Base-by-base conservation (phyloP, 1,139 yeast species). In the Hyphopichia buzzinii region DNA sequence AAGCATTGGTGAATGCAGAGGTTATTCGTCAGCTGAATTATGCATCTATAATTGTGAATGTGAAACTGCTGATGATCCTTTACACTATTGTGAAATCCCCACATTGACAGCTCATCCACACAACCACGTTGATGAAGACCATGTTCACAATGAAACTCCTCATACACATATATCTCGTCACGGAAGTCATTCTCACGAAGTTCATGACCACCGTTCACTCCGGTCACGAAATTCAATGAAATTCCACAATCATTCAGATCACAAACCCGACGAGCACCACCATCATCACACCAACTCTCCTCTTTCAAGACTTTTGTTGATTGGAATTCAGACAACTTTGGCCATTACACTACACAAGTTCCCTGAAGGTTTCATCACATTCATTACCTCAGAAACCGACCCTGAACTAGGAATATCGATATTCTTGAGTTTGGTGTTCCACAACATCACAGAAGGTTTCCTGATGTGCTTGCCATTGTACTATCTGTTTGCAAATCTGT, bases 361-460 rank as follows among this genome's bases (percentile, higher is more conserved):
- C 24, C 98, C 98, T 0, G 98, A 92, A 60, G 98, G 98, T 0
- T 86, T 92, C 50, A 79, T 92, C 38, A 84, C 95, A 27, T 92
- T 75, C 55, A 79, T 90, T 2, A 84, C 95, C 0, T 74, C 89
- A 0, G 79, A 79, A 45, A 86, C 95, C 1, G 80, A 86, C 51
- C 79, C 84, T 1, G 63, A 73, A 33, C 62, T 89, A 22, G 97
- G 97, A 0, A 53, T 88, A 24, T 76, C 87, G 13, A 87, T 92
- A 10, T 90, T 92, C 51, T 56, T 89, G 17, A 88, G 96, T 38
- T 71, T 92, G 49, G 78, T 90, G 15, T 77, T 90, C 22, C 98
- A 92, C 62, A 92, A 92, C 59, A 81, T 88, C 47, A 84, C 90
- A n/a, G 98, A 92, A 59, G 98, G 98, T 0, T 89, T 92, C 55